Evolutionary conservation across 108 stramenopile species (phyloP).

Genomic region (Pseudonitzschia multistriata): DNA sequence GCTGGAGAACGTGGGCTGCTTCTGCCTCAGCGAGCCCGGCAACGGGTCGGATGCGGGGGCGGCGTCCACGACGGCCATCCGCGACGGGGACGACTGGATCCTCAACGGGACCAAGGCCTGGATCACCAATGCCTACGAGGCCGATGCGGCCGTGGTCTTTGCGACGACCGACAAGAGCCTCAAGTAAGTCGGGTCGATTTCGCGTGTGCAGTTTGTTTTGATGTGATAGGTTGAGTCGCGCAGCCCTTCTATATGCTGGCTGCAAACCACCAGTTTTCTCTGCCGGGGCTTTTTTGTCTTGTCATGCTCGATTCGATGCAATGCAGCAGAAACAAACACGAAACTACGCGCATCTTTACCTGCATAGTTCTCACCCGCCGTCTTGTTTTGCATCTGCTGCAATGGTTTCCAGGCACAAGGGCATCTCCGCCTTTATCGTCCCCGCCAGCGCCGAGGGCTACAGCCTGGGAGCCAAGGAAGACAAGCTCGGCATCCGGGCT

Average conservation of each 20-base stretch:
- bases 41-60: slow-evolving; percentile 95
- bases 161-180: slow-evolving; percentile 95
- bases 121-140: slow-evolving; percentile 97
- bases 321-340: too few species aligned
- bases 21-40: slow-evolving; percentile 90
- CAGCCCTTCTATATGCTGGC: too few species aligned
- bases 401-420: slow-evolving; percentile 77
- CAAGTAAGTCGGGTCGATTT: slow-evolving; percentile 64
- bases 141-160: slow-evolving; percentile 91
- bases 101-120: slow-evolving; percentile 98
- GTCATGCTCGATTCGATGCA: neutral
- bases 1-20: slow-evolving; percentile 62
- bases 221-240: too few species aligned
- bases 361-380: neutral
- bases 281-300: neutral
- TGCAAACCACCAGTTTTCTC: too few species aligned
- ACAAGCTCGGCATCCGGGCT: slow-evolving; percentile 96
- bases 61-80: slow-evolving; percentile 87
- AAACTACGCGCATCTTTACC: too few species aligned
- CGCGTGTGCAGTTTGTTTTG: neutral
- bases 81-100: slow-evolving; percentile 88
- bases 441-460: slow-evolving; percentile 85
- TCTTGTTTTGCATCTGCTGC: neutral
- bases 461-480: slow-evolving; percentile 95
- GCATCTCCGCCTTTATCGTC: slow-evolving; percentile 89